Evolutionary conservation across 1,139 yeast species (phyloP).

Genomic region (Candida dubliniensis): DNA sequence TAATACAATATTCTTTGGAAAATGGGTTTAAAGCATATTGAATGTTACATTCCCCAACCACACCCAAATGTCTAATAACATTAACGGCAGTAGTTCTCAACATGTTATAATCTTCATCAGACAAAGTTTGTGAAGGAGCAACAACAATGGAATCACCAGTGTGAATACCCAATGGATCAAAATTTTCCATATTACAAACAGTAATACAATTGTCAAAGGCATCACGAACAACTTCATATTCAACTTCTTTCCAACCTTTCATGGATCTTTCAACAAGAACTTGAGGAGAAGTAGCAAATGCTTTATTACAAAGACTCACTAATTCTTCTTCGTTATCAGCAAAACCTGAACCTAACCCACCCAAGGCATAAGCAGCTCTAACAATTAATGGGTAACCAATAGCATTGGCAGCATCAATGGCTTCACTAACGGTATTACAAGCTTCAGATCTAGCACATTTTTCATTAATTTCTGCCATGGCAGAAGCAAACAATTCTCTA

Average conservation of each 20-base stretch:
- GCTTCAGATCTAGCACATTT: conserved; percentile 97
- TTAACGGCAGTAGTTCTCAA: conserved; percentile 96
- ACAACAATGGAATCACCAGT: conserved; percentile 99
- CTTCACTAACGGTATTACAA: conserved; percentile 90
- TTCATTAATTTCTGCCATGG: conserved; percentile 87
- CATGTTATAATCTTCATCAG: conserved; percentile 98
- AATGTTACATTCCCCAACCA: conserved; percentile 98
- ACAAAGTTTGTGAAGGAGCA: conserved; percentile 96
- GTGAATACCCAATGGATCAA: conserved; percentile 96
- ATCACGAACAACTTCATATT: conserved; percentile 98
- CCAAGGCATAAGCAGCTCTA: conserved; percentile 95
- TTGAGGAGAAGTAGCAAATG: conserved; percentile 90
- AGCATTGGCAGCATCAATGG: conserved; percentile 77
- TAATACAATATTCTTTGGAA: conserved; percentile 92
- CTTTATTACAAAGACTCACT: conserved; percentile 28
- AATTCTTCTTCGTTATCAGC: conserved; percentile 82
- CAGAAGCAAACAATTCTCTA: conserved; percentile 93
- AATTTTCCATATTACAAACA: conserved; percentile 98
- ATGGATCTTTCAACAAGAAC: conserved; percentile 93
- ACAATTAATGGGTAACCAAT: conserved; percentile 97
- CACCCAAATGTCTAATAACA: conserved; percentile 96
- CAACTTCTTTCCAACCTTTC: conserved; percentile 99
- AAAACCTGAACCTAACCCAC: conserved; percentile 98
- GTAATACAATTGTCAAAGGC: conserved; percentile 96
- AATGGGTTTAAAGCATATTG: conserved; percentile 96